These are phyloP conservation scores for Metschnikowia lachancei DNA, from an alignment of 805 yeast species.

Conservation along the genomic window DNA sequence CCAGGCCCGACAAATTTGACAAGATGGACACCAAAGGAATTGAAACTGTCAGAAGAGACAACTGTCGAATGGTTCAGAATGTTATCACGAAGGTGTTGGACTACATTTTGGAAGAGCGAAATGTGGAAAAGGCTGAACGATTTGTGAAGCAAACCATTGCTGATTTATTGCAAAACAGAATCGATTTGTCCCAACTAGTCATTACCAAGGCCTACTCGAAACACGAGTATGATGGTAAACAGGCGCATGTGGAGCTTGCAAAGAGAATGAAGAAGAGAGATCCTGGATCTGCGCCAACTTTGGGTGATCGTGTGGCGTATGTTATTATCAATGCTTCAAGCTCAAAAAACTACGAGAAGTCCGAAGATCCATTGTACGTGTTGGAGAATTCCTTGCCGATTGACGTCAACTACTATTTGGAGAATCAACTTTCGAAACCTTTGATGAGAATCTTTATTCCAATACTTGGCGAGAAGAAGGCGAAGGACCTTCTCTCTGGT, in stretches of 20 bases:
- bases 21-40: conserved; percentile 98
- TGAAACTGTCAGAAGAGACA: conserved; percentile 97
- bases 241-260: conserved; percentile 95
- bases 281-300: conserved; percentile 93
- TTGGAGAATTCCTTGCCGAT: conserved; percentile 89
- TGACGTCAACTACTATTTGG: conserved; percentile 90
- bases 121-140: conserved; percentile 78
- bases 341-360: conserved; percentile 88
- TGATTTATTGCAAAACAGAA: conserved; percentile 82
- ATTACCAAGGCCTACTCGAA: conserved; percentile 89
- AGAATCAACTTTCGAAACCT: conserved; percentile 91
- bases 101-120: conserved; percentile 79
- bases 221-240: conserved; percentile 91
- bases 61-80: conserved; percentile 89
- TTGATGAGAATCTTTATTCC: conserved; percentile 92
- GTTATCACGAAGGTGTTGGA: conserved; percentile 91
- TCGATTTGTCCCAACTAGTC: conserved; percentile 89
- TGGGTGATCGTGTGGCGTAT: conserved; percentile 98
- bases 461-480: conserved; percentile 79
- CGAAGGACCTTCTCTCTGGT: conserved; percentile 77
- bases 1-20: conserved; percentile 85
- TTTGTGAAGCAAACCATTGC: conserved; percentile 87
- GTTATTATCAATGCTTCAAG: conserved; percentile 80
- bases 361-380: conserved; percentile 94
- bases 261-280: conserved; percentile 96